Percentiles rank a stretch among this genome's conserved stretches.
Conservation (phyloP, 2,329 filamentous ascomycete species). For the Sclerotinia spermophila region DNA sequence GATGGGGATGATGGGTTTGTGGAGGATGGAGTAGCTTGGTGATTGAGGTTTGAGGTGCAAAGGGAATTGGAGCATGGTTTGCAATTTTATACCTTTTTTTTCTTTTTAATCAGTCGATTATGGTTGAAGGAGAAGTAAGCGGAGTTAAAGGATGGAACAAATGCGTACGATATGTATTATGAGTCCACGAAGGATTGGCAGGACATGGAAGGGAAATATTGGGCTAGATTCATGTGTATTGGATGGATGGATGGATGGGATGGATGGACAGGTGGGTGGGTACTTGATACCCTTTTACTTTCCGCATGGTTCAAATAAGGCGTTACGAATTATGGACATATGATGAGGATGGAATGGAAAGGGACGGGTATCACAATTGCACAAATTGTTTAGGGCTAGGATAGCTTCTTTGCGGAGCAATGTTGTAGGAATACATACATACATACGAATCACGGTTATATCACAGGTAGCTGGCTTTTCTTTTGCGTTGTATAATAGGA, state of each 20-base stretch:
- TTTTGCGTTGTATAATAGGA: neutral
- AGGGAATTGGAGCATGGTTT: neutral
- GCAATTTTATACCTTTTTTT: neutral
- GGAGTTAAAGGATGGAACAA: neutral
- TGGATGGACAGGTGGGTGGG: too few relatives aligned
- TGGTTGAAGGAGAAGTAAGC: neutral
- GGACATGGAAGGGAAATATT: neutral
- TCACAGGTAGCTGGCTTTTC: neutral
- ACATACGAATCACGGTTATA: neutral
- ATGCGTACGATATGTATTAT: neutral
- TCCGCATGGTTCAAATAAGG: too few relatives aligned
- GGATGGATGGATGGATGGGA: neutral
- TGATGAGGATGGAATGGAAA: neutral
- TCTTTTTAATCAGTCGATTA: neutral
- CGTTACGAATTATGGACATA: neutral
- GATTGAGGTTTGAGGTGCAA: neutral
- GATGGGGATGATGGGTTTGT: slow-evolving; percentile 36
- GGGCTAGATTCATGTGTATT: neutral
- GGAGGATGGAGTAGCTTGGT: slow-evolving; percentile 10
- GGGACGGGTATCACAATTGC: neutral
- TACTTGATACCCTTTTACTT: neutral
- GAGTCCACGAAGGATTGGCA: neutral
- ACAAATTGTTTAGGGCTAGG: neutral
- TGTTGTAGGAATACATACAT: neutral
- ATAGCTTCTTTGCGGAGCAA: neutral